phyloP scores from a whole-genome alignment of 2,329 filamentous ascomycete genomes.

The Helotiales sp. region DNA sequence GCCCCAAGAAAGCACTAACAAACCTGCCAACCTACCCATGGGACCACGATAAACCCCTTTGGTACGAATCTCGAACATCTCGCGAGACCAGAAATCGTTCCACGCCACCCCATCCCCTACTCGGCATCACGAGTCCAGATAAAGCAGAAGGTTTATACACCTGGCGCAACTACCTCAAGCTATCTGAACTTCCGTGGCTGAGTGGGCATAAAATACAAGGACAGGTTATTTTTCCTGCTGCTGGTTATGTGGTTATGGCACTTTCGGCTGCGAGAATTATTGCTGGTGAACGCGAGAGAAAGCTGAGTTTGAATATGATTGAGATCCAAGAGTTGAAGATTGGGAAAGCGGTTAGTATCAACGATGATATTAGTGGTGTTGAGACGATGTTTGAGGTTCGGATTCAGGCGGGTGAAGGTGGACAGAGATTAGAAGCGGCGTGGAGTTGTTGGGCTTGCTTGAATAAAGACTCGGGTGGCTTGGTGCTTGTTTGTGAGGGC shows the following conservation, averaged over 20 bases:
- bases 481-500: conserved; percentile 7
- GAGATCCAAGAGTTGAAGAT: conserved; percentile 23
- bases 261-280: background rate
- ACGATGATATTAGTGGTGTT: conserved; percentile 8
- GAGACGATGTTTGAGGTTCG: conserved; percentile 1
- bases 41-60: conserved; percentile 15
- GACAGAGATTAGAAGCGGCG: background rate
- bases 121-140: conserved; percentile 10
- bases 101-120: conserved; percentile 10
- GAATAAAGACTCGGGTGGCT: conserved; percentile 7
- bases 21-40: conserved; percentile 22
- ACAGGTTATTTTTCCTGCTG: background rate
- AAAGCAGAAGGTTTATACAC: conserved; percentile 1
- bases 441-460: conserved; percentile 10
- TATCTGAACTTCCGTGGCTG: conserved; percentile 11
- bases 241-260: background rate
- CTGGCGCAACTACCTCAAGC: conserved; percentile 17
- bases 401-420: background rate
- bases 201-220: background rate
- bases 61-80: conserved; percentile 17
- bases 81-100: background rate
- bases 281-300: background rate
- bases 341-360: conserved; percentile 11
- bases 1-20: background rate
- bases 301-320: conserved; percentile 36